A percentile compares a stretch with the other conserved stretches of the same genome.
Evolutionary conservation across 129 eudicot genomes (phyloP).

Genomic region (Saussurea involucrata): DNA sequence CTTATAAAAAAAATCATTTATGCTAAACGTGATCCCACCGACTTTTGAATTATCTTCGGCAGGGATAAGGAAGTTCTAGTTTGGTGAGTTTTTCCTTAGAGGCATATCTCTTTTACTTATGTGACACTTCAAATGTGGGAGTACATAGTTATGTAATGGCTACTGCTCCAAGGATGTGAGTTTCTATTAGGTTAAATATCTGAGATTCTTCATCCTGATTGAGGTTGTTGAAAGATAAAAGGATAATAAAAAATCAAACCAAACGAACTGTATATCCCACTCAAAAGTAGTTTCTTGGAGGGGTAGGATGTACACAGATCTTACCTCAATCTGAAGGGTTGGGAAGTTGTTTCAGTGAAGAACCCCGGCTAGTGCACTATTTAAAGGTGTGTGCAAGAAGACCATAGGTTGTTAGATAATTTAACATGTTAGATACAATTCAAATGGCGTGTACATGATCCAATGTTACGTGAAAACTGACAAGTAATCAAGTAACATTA

Average conservation of each 20-base stretch:
- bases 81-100: neutral
- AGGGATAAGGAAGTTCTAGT: neutral
- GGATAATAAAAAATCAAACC: neutral
- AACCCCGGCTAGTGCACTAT: neutral
- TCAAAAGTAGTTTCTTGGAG: neutral
- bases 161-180: neutral
- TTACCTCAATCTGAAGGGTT: neutral
- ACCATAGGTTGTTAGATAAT: neutral
- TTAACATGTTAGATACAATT: neutral
- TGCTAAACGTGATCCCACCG: neutral
- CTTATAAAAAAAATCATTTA: neutral
- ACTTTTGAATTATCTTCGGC: neutral
- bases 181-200: slow-evolving; percentile 1
- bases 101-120: neutral
- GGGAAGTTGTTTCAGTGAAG: neutral
- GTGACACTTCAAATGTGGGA: neutral
- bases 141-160: slow-evolving; percentile 5
- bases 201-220: neutral
- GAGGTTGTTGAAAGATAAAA: neutral
- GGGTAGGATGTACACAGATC: neutral
- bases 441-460: neutral
- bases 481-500: neutral
- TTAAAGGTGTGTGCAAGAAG: neutral
- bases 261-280: neutral
- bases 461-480: neutral